Conservation (phyloP, 352 stramenopile genomes). For the Pythium pyrilobum region DNA sequence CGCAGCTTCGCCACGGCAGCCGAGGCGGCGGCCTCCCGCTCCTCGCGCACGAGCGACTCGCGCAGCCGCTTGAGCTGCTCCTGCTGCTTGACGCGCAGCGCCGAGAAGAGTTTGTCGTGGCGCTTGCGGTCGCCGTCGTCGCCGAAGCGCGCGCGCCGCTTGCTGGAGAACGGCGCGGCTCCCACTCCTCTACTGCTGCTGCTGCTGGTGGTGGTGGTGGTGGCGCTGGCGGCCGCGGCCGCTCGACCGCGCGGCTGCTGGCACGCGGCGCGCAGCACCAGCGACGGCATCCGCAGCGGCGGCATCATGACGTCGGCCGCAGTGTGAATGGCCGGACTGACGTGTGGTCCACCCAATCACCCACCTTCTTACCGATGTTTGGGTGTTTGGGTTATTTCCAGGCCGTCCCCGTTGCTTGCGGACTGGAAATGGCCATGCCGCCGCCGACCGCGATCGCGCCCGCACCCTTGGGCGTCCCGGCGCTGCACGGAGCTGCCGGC, state of each 20-base stretch:
- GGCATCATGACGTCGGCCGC: neutral
- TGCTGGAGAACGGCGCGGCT: conserved; percentile 20
- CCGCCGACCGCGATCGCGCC: conserved; percentile 2
- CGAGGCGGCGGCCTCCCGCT: conserved; percentile 9
- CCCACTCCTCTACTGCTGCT: neutral
- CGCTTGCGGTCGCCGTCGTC: conserved; percentile 11
- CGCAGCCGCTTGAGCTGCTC: conserved; percentile 20
- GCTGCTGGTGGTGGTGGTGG: too few relatives aligned
- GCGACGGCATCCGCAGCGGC: neutral
- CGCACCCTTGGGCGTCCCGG: neutral
- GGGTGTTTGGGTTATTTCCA: conserved; percentile 10
- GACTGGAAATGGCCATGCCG: neutral
- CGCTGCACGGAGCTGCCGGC: neutral
- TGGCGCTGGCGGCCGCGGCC: neutral
- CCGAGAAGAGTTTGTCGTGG: conserved; percentile 26
- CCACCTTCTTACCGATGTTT: neutral
- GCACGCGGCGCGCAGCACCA: neutral
- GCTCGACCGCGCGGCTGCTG: neutral
- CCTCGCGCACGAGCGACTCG: conserved; percentile 17
- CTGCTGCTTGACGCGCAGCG: conserved; percentile 26
- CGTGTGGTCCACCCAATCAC: conserved; percentile 1
- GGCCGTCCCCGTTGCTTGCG: neutral
- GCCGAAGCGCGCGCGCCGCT: conserved; percentile 21
- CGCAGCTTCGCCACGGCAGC: too few relatives aligned
- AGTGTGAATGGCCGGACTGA: neutral